Evolutionary conservation across 208 protist species (phyloP).

Genomic region (Trichomonas tenax): DNA sequence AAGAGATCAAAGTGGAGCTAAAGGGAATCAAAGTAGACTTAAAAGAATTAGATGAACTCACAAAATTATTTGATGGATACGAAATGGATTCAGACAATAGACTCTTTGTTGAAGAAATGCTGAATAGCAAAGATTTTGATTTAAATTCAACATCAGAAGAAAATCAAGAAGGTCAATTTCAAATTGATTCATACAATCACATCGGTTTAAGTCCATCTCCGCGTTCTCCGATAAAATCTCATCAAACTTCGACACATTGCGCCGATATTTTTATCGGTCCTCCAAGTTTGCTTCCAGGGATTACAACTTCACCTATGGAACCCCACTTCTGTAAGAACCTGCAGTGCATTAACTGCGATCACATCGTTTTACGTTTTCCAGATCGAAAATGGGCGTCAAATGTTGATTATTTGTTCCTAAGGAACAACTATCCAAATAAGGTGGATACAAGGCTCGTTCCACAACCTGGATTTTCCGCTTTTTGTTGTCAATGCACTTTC

Average conservation of each 20-base stretch:
- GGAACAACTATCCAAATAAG: not conserved
- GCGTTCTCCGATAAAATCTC: not conserved
- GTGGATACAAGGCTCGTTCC: not conserved
- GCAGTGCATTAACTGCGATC: not conserved
- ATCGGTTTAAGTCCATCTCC: not conserved
- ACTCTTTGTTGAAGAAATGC: too few species aligned
- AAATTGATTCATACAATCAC: too few species aligned
- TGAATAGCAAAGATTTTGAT: too few species aligned
- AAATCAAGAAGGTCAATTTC: too few species aligned
- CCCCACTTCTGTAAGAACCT: not conserved
- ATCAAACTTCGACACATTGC: not conserved
- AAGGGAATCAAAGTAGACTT: too few species aligned
- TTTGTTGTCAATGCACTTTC: conserved; percentile 12
- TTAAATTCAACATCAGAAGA: too few species aligned
- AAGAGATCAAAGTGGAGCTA: too few species aligned
- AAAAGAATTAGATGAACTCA: too few species aligned
- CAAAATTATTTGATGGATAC: too few species aligned
- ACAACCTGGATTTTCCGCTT: not conserved
- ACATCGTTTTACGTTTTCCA: not conserved
- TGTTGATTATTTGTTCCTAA: not conserved
- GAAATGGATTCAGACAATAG: too few species aligned
- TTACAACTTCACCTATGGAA: not conserved
- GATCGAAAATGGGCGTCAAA: not conserved
- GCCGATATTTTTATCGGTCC: not conserved
- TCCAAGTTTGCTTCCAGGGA: not conserved